Evolutionary conservation across 768 basidiomycete genomes (phyloP).

Genomic region (Amanita thiersii): DNA sequence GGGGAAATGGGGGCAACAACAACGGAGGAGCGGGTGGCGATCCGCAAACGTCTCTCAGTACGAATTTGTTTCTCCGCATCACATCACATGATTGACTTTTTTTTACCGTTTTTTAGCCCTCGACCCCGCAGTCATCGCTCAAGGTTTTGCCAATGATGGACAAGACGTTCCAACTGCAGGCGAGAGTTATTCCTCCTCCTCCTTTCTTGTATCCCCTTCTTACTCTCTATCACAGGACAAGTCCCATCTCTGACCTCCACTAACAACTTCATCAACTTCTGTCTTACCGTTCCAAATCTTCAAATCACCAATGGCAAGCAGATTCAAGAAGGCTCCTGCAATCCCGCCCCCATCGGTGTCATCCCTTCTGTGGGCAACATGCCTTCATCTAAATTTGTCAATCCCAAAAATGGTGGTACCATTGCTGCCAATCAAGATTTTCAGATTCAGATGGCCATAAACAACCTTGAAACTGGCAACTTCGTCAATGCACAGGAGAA

Average conservation of each 20-base stretch:
- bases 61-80: conserved; percentile 5
- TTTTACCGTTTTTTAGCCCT: conserved; percentile 34
- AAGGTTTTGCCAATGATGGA: conserved; percentile 42
- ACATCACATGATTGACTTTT: neutral
- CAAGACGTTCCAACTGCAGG: conserved; percentile 31
- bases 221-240: conserved; percentile 25
- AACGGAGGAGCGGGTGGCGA: conserved; percentile 18
- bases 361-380: conserved; percentile 36
- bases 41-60: conserved; percentile 38
- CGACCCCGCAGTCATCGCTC: conserved; percentile 40
- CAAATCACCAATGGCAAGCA: conserved; percentile 48
- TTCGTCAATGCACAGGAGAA: conserved; percentile 42
- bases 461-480: conserved; percentile 32
- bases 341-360: conserved; percentile 44
- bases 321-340: conserved; percentile 42
- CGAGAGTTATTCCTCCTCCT: conserved; percentile 14
- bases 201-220: conserved; percentile 10
- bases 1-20: conserved; percentile 9
- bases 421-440: conserved; percentile 37
- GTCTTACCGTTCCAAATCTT: conserved; percentile 28
- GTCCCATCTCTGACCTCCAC: conserved; percentile 40
- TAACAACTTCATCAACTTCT: conserved; percentile 57
- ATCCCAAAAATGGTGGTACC: conserved; percentile 30
- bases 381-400: conserved; percentile 36
- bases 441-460: conserved; percentile 35